phyloP scores from a whole-genome alignment of 768 basidiomycete species.

The Imleria badia region DNA sequence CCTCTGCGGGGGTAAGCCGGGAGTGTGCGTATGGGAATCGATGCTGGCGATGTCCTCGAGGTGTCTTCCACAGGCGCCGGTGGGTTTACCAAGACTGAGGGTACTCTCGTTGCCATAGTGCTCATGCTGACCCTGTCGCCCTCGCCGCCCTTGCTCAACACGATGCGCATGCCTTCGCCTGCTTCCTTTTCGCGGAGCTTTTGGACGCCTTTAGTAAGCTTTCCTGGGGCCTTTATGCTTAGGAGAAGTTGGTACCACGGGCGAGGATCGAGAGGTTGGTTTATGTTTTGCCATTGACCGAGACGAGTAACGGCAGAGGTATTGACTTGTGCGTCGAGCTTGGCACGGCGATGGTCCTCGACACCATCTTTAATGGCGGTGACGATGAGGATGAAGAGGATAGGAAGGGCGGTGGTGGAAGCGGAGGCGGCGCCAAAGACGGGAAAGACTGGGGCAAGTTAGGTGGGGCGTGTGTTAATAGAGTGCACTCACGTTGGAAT shows the following conservation, averaged over 20 bases:
- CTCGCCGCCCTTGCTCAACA: conserved; percentile 49
- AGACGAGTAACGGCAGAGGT: conserved; percentile 91
- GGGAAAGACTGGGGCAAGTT: conserved; percentile 63
- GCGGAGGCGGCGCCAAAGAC: conserved; percentile 88
- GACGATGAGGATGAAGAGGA: conserved; percentile 82
- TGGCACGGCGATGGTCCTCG: conserved; percentile 91
- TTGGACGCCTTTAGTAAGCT: conserved; percentile 80
- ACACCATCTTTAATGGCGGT: conserved; percentile 96
- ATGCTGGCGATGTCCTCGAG: conserved; percentile 71
- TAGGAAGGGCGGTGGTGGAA: conserved; percentile 77
- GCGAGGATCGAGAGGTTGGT: conserved; percentile 76
- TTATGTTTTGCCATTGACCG: conserved; percentile 87
- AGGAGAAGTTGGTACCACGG: conserved; percentile 74
- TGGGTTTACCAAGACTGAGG: conserved; percentile 35
- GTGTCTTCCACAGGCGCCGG: conserved; percentile 47
- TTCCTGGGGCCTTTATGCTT: conserved; percentile 67
- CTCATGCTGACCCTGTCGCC: conserved; percentile 40
- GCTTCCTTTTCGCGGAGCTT: conserved; percentile 83
- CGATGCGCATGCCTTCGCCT: conserved; percentile 59
- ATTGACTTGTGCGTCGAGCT: conserved; percentile 91
- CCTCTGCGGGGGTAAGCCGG: conserved; percentile 36
- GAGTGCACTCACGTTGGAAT: conserved; percentile 58
- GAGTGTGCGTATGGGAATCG: conserved; percentile 66
- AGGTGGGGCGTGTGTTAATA: not conserved
- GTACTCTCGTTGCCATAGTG: conserved; percentile 46